Base-by-base conservation (phyloP, 1,139 yeast species). In the Candida tunisiensis region DNA sequence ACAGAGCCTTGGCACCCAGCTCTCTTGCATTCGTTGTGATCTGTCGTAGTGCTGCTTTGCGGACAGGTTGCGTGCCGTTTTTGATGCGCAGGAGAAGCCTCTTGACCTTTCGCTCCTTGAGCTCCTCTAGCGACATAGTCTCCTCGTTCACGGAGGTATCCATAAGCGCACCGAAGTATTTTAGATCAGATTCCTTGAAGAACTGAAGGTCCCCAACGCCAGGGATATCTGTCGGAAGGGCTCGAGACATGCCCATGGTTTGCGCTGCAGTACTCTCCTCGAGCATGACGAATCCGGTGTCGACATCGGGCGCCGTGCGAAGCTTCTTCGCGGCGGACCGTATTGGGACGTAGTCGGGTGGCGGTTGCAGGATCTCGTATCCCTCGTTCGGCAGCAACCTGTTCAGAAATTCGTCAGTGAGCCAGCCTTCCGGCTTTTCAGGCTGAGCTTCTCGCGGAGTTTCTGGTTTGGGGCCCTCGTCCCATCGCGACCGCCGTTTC, bases 41-140 rank as follows among this genome's bases (percentile, higher is more conserved):
- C 23, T 65, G 61, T 30, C 91, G 59, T 50, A 82, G 51, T 0
- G 94, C 74, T n/a, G 57, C 53, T 43, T 79, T 83, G 27, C 96
- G 60, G 7, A 62, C 58, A 0, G 60, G 51, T 4, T 78, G 77
- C 3, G 71, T 54, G 3, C 95, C 94, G 47, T 85, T 83, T 41
- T 83, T 83, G 26, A 83, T 62, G 37, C 66, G 68, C 16, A 83
- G 51, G 15, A 85, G 51, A 13, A 80, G 52, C 28, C 64, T 63
- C 69, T 78, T 58, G 12, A 79, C 69, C 31, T 64, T 63, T 8
- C 71, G 50, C 37, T 77, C 85, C 30, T 63, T 64, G 27, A 58
- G 51, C 35, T 75, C 85, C 5, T 65, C 71, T 1, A 55, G 34
- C 1, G 69, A 47, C 19, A 70, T 35, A 40, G n/a, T n/a, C 15